Base-by-base conservation (phyloP, 495 filamentous ascomycete genomes). In the Xylaria flabelliformis region DNA sequence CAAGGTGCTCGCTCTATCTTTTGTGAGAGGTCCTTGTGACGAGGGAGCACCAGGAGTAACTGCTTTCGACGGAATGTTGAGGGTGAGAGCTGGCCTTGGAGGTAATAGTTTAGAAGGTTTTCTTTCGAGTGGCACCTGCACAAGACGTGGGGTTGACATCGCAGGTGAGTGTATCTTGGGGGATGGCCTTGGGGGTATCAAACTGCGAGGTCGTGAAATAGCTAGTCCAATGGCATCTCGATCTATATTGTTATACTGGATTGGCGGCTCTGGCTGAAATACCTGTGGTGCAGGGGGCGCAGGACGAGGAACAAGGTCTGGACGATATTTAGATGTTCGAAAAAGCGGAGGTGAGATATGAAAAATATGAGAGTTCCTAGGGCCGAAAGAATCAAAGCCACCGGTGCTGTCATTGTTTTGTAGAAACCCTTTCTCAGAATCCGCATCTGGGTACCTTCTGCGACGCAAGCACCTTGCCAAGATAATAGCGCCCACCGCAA, bases 161-260 rank as follows among this genome's bases (percentile, higher is more conserved):
- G 59, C 71, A 19, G 65, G 42, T 34, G 46, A 62, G 5, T 36
- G 68, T 69, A 53, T 46, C 29, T 59, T 68, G 24, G 72, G 70
- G 59, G 71, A 72, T 26, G 34, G 44, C 24, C n/a, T 73, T 41
- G 72, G 67, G 4, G 72, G 74, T 29, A 72, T 69, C 21, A 69
- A 67, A 53, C 66, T 77, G 56, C 77, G 74, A 44, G 81, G 73
- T 24, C 72, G 80, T 21, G 82, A 78, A 66, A 86, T 79, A 7
- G 84, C 84, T 17, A 87, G 69, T 29, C 84, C 85, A 67, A 86
- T 81, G 8, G 74, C 76, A 34, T 82, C 74, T 29, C 74, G 67
- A 50, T 71, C 75, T 55, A 63, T 69, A 9, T 69, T 69, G 51
- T 70, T 56, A 44, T 70, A 70, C 41, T 53, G 75, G 67, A 64